Base-by-base conservation (phyloP, 228 moss, liverwort and hornwort species). In the Sphagnum magellanicum region DNA sequence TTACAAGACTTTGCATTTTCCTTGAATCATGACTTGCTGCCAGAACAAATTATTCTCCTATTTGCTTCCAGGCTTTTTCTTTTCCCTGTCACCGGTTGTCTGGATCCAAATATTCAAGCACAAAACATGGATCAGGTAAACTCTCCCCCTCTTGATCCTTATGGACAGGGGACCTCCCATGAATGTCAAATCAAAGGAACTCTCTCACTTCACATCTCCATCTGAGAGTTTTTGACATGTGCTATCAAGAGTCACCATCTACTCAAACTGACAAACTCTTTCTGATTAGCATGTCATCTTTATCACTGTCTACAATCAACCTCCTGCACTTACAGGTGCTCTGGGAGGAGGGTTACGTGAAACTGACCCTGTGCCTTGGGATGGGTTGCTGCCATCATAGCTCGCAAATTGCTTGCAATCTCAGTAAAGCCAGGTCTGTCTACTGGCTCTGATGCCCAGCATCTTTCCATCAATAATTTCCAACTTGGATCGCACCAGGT, bases 401-500 rank as follows among this genome's bases (percentile, higher is more conserved):
- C 77, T 71, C 97, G 88, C 52, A 98, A 67, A 64, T 98, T 93
- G 75, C 83, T 85, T 50, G 97, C 97, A 66, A 98, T 68, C 59
- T 90, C 93, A 50, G 90, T 85, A 71, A 98, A 98, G 17, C 83
- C 88, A 51, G 97, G 97, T 68, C 97, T 91, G 10, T 50, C 75
- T 7, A 73, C 6, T 52, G 91, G 87, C 11, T 98, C 97, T 68
- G 88, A 88, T 67, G 93, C 77, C 97, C 97, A 98, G 85, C 93
- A 93, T 57, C 73, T 80, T 75, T 98, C 97, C 97, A 98, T 98
- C 74, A 98, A 74, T 16, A 90, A 79, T 67, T 91, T 91, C 97
- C 97, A 98, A 60, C 81, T 76, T 53, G 97, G 97, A 61, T 98
- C 97, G 75, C 97, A 98, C 97, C 97, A 98, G 66, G 79, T 81